phyloP scores from a whole-genome alignment of 169 alveolate genomes.

The Toxoplasma gondii region DNA sequence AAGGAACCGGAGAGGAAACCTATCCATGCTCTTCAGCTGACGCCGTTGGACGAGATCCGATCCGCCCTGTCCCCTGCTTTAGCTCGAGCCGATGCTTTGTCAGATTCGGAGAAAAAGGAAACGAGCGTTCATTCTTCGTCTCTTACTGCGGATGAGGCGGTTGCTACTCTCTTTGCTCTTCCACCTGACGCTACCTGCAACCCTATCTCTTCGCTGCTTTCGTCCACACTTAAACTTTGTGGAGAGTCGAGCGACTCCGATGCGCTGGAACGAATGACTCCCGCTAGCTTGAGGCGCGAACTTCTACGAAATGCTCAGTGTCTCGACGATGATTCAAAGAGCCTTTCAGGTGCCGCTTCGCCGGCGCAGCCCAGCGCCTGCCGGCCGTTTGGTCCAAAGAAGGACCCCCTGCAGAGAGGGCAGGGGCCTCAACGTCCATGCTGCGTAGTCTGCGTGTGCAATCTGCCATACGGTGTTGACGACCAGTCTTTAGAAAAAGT shows the following conservation, averaged over 20 bases:
- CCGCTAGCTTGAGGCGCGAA: not conserved
- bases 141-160: not conserved
- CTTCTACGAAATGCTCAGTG: not conserved
- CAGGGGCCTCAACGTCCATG: conserved; percentile 41
- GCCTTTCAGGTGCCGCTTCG: not conserved
- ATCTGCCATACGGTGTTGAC: conserved; percentile 65
- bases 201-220: not conserved
- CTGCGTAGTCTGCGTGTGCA: conserved; percentile 62
- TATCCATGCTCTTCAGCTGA: conserved; percentile 65
- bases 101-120: not conserved
- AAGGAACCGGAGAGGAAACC: conserved; percentile 57
- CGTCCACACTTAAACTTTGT: not conserved
- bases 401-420: conserved; percentile 2
- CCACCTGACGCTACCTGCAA: not conserved
- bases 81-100: not conserved
- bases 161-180: not conserved
- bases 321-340: not conserved
- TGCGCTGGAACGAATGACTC: not conserved
- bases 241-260: not conserved
- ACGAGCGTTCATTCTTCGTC: not conserved
- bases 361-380: not conserved
- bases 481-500: conserved; percentile 45
- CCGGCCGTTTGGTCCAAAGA: not conserved
- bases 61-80: conserved; percentile 41
- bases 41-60: conserved; percentile 28